A percentile compares a stretch with the other conserved stretches of the same genome.
phyloP scores from a whole-genome alignment of 768 basidiomycete species.

The Pleurotus sapidus region DNA sequence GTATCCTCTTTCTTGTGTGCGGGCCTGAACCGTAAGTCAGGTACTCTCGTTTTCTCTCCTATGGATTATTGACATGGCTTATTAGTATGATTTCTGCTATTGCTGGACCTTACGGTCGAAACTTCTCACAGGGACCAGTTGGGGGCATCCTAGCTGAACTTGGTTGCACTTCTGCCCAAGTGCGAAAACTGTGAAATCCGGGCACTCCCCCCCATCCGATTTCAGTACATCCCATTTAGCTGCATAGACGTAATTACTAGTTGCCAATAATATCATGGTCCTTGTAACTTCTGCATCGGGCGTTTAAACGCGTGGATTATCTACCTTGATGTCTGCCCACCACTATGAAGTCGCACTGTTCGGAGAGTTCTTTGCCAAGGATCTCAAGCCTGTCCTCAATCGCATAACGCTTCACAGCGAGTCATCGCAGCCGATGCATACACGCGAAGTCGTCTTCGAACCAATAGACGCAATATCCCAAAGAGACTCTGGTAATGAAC shows the following conservation, averaged over 20 bases:
- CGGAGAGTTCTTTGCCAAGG: slow-evolving; percentile 76
- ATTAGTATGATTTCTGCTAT: slow-evolving; percentile 72
- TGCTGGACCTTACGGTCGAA: slow-evolving; percentile 74
- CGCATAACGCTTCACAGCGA: slow-evolving; percentile 81
- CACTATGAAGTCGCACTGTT: slow-evolving; percentile 81
- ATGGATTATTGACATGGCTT: not conserved
- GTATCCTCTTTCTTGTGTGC: slow-evolving; percentile 71
- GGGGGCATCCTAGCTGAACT: slow-evolving; percentile 65
- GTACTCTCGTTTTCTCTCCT: slow-evolving; percentile 1
- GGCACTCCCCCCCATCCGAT: not conserved
- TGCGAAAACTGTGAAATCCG: slow-evolving; percentile 57
- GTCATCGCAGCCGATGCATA: slow-evolving; percentile 69
- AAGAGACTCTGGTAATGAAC: slow-evolving; percentile 60
- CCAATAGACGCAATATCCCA: slow-evolving; percentile 67
- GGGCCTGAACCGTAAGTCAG: slow-evolving; percentile 76
- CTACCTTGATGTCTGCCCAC: slow-evolving; percentile 44
- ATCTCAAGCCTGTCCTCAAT: slow-evolving; percentile 75
- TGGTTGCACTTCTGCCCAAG: slow-evolving; percentile 60
- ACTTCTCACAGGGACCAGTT: slow-evolving; percentile 71
- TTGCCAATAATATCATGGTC: too few species aligned
- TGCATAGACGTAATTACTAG: not conserved
- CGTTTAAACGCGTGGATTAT: too few species aligned
- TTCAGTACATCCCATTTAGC: not conserved
- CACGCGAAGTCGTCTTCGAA: slow-evolving; percentile 79
- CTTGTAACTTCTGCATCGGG: too few species aligned